phyloP scores from a whole-genome alignment of 1,284 basidiomycete species.

The Pisolithus thermaeus region DNA sequence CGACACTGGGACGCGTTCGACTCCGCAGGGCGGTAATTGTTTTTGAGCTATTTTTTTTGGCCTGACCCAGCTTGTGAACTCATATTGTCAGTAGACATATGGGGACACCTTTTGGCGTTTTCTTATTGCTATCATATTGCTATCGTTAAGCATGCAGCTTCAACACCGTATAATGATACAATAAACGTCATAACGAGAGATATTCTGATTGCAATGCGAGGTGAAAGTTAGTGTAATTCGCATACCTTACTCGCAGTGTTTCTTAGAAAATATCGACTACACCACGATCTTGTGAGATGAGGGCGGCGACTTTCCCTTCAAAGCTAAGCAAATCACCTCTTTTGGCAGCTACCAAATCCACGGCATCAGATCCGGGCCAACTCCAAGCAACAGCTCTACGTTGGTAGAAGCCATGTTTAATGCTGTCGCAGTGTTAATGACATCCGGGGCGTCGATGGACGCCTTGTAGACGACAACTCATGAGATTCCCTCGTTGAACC shows the following conservation, averaged over 20 bases:
- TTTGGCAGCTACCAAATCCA: slow-evolving; percentile 50
- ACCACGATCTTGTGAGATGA: slow-evolving; percentile 32
- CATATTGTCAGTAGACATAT: too few species aligned
- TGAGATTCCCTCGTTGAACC: neutral
- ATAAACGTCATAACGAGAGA: too few species aligned
- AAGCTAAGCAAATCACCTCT: slow-evolving; percentile 36
- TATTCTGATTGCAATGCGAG: too few species aligned
- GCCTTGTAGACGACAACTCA: slow-evolving; percentile 10
- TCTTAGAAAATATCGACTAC: slow-evolving; percentile 25
- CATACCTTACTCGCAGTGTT: neutral
- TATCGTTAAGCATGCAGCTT: too few species aligned
- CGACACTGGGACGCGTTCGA: too few species aligned
- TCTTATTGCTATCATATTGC: too few species aligned
- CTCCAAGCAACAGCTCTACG: slow-evolving; percentile 52
- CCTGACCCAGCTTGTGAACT: too few species aligned
- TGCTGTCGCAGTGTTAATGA: slow-evolving; percentile 21
- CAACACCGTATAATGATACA: too few species aligned
- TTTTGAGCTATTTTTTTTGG: too few species aligned
- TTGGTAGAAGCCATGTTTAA: slow-evolving; percentile 19
- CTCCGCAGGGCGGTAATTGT: too few species aligned
- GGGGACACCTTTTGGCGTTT: too few species aligned
- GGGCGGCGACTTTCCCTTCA: slow-evolving; percentile 43
- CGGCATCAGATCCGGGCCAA: slow-evolving; percentile 23
- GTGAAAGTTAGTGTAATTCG: neutral
- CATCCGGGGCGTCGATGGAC: slow-evolving; percentile 14